Conservation (phyloP, 1,284 basidiomycete species). For the Apiotrichum porosum region DNA sequence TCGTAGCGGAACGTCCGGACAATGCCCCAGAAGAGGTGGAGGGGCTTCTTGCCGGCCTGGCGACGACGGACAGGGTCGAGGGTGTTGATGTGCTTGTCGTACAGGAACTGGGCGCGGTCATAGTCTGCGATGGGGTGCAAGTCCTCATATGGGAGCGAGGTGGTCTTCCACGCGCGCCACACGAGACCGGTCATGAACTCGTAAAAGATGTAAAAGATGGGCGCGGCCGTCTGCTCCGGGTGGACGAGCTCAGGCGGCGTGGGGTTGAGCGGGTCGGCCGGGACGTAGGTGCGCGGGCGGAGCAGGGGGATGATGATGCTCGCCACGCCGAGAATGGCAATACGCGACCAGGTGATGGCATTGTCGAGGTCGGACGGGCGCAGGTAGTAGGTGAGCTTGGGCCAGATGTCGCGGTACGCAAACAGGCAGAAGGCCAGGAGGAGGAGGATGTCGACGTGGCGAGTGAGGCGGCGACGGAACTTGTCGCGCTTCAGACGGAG, state of each 20-base stretch:
- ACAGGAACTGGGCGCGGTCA: slow-evolving; percentile 52
- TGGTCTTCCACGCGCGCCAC: slow-evolving; percentile 44
- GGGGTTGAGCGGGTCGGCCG: slow-evolving; percentile 47
- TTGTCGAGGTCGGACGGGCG: slow-evolving; percentile 49
- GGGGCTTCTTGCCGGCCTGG: slow-evolving; percentile 28
- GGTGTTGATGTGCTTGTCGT: slow-evolving; percentile 39
- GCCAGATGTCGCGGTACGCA: slow-evolving; percentile 62
- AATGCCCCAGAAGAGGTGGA: slow-evolving; percentile 34
- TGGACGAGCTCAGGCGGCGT: slow-evolving; percentile 50
- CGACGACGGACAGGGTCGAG: slow-evolving; percentile 44
- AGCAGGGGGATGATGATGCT: slow-evolving; percentile 52
- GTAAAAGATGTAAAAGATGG: slow-evolving; percentile 57
- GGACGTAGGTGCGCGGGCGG: slow-evolving; percentile 53
- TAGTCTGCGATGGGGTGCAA: slow-evolving; percentile 59
- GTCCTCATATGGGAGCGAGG: slow-evolving; percentile 43
- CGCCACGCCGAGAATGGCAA: slow-evolving; percentile 48
- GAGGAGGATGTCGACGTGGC: slow-evolving; percentile 46
- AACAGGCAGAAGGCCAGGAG: slow-evolving; percentile 53
- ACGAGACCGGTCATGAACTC: slow-evolving; percentile 59
- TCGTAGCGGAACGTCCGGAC: slow-evolving; percentile 30
- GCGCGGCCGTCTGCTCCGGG: slow-evolving; percentile 63
- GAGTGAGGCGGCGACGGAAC: slow-evolving; percentile 36
- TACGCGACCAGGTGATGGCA: slow-evolving; percentile 47
- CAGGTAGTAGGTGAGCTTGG: slow-evolving; percentile 55
- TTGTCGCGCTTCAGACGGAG: slow-evolving; percentile 35